Evolutionary conservation across 169 alveolate genomes (phyloP), one percentile per base, ranked within the genome.

Genomic region (Blepharisma undulans): DNA sequence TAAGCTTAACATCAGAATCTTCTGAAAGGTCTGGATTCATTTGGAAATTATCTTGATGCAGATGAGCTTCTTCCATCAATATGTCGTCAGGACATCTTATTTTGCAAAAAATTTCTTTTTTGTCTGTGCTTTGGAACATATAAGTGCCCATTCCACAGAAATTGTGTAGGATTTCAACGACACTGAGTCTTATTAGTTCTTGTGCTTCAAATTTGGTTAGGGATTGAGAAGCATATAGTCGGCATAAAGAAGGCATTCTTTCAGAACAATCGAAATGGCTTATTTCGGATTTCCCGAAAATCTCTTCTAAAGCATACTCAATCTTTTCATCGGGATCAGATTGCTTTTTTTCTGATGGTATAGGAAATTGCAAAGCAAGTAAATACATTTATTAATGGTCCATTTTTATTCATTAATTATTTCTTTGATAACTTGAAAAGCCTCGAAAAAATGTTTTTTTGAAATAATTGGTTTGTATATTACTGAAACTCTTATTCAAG

Each of bases 121-220:
- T 30, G 1, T 86, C 91, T 27, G 59, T 60, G 91, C 85, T 86
- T 72, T 72, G 59, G 66, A 86, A 86, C 25, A 29, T n/a, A 33
- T 86, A 86, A 86, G 91, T 71, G 1, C 84, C 84, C 72, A 86
- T 30, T 18, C 84, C 84, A 36, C 91, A 86, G 27, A 19, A 25
- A 21, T 86, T 27, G 72, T 86, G 80, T 7, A 86, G 84, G 91
- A 86, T 72, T 72, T 86, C 91, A 22, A 86, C 19, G 5, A 86
- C 71, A 14, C 84, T 85, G n/a, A 61, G 12, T 72, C 91, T 22
- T 19, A 33, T 66, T 86, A 29, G 6, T 71, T 86, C 91, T 6
- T 66, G 5, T 4, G 72, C 25, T 3, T 60, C 81, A 16, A 30
- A 86, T 48, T 32, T 30, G 2, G 81, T 30, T 27, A 25, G n/a